Conservation (phyloP, 1,139 yeast genomes). For the Hemisphaericaspora lyxosophila region DNA sequence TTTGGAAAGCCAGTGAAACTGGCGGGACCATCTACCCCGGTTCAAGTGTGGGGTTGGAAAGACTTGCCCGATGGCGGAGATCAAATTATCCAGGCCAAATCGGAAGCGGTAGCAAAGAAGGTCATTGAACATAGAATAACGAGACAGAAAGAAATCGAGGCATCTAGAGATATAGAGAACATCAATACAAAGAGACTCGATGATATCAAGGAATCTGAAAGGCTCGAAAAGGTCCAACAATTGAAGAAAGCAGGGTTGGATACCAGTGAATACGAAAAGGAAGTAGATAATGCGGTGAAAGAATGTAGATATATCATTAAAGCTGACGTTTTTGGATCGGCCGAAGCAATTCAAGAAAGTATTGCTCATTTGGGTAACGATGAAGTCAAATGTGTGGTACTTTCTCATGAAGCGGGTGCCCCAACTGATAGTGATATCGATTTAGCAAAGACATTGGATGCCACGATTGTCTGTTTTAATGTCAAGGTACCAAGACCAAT, state of each 20-base stretch:
- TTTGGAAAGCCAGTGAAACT: conserved; percentile 57
- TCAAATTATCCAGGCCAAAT: conserved; percentile 70
- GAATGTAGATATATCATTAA: conserved; percentile 68
- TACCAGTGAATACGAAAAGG: conserved; percentile 29
- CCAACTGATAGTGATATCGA: conserved; percentile 84
- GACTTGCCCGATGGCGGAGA: conserved; percentile 93
- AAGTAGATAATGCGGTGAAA: conserved; percentile 23
- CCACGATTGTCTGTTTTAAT: conserved; percentile 78
- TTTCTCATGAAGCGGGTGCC: conserved; percentile 78
- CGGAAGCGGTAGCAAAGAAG: conserved; percentile 72
- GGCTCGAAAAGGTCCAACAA: conserved; percentile 54
- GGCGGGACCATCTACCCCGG: conserved; percentile 91
- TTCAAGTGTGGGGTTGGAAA: conserved; percentile 93
- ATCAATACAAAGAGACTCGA: conserved; percentile 61
- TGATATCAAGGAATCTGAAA: conserved; percentile 47
- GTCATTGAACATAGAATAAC: conserved; percentile 65
- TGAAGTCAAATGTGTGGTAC: conserved; percentile 68
- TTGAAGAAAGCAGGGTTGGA: conserved; percentile 58
- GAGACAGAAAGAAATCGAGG: conserved; percentile 57
- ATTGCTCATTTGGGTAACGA: conserved; percentile 81
- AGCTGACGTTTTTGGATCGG: conserved; percentile 82
- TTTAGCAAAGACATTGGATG: conserved; percentile 74
- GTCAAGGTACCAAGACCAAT: conserved; percentile 67
- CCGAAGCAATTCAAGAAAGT: conserved; percentile 68
- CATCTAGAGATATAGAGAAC: conserved; percentile 64